These are phyloP conservation scores for Beauveria varroae DNA, from an alignment of 2,329 filamentous ascomycete species.

Conservation along the genomic window DNA sequence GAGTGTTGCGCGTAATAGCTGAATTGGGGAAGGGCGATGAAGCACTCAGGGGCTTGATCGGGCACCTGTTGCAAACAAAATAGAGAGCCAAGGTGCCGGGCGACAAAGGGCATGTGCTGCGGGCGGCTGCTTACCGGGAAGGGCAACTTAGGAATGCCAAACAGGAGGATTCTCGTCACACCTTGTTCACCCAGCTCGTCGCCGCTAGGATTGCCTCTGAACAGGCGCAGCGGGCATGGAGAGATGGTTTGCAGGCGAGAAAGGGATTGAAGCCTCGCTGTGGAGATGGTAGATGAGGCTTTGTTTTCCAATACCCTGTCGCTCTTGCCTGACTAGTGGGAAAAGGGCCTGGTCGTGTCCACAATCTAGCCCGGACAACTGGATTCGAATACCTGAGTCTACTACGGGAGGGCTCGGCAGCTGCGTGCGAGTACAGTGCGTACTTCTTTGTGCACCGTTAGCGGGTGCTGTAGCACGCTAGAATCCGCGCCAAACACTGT, in stretches of 20 bases:
- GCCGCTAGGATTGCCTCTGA: constrained; percentile 32
- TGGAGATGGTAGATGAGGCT: constrained; percentile 33
- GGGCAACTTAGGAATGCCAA: constrained; percentile 9
- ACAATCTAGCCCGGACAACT: constrained; percentile 11
- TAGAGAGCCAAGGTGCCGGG: constrained; percentile 1
- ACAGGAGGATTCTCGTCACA: constrained; percentile 19
- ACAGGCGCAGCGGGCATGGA: constrained; percentile 30
- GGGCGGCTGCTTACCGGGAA: constrained; percentile 6
- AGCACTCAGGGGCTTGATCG: constrained; percentile 7
- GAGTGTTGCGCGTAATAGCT: not conserved
- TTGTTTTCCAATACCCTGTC: constrained; percentile 33
- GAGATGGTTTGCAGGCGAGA: constrained; percentile 18
- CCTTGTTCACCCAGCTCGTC: constrained; percentile 29
- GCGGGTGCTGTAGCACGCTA: not conserved
- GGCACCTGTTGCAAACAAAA: constrained; percentile 11
- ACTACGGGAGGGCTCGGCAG: not conserved
- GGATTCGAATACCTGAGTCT: constrained; percentile 13
- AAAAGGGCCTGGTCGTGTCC: constrained; percentile 20
- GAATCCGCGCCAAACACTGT: too few relatives aligned
- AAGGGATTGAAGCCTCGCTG: constrained; percentile 20
- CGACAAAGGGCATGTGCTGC: constrained; percentile 3
- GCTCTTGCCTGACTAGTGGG: constrained; percentile 21
- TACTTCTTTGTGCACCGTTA: not conserved
- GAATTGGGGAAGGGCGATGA: not conserved
- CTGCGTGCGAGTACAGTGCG: not conserved